Base-by-base conservation (phyloP, 495 filamentous ascomycete species). In the Corynascus novoguineensis region DNA sequence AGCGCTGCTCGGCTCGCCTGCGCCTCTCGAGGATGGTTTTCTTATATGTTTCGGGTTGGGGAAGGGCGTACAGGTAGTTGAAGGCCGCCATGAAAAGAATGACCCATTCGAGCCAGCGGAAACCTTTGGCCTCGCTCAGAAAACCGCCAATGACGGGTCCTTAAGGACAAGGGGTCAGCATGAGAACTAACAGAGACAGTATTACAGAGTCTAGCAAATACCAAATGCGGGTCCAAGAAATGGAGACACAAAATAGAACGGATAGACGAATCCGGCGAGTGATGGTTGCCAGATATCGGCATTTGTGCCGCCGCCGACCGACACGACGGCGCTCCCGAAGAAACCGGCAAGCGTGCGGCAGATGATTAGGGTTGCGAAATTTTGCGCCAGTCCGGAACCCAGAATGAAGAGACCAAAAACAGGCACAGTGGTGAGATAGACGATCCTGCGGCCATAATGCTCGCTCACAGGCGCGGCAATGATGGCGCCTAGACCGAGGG, bases 61-160 rank as follows among this genome's bases (percentile, higher is more conserved):
- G 37, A 31, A 58, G 17, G 2, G 50, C 27, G 7, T 47, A 53
- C 10, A 58, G 12, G 27, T 53, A 45, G 17, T 37, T 58, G 22
- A 46, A 46, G 15, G 45, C 50, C 3, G 47, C 42, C 53, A 57
- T 58, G 14, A 62, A 54, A n/a, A 62, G 49, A 29, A 57, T 49
- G 25, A 58, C 44, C 60, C 60, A 62, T 53, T 76, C 73, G 5
- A 82, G 83, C 81, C 83, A 86, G 35, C 80, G 75, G 78, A 81
- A 86, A 34, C 67, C 71, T 55, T 81, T 81, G 17, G 78, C 67
- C 46, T 79, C 74, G 6, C 75, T 73, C 27, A 79, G 71, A 59
- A 81, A 87, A 12, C 81, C 81, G 34, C 85, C 85, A 32, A 88
- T 75, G 21, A 85, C 70, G 4, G 84, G 84, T 0, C 82, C 51